A percentile compares a stretch with the other conserved stretches of the same genome.
Evolutionary conservation across 2,329 filamentous ascomycete genomes (phyloP).

Genomic region (Aspergillus fumigatus): DNA sequence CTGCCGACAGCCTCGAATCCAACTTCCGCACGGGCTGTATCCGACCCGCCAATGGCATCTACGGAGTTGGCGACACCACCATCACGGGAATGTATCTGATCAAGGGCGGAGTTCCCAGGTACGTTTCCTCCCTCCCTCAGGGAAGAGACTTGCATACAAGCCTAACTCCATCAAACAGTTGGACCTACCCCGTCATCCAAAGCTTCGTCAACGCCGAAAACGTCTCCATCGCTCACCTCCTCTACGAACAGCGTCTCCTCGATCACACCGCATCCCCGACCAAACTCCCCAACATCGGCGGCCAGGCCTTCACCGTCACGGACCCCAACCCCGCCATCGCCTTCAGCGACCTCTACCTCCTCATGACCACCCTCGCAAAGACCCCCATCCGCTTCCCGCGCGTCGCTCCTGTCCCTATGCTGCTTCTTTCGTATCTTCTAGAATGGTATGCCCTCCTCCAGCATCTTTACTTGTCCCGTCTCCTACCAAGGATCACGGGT

Average conservation of each 20-base stretch:
- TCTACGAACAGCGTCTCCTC: slow-evolving; percentile 50
- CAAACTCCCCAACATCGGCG: slow-evolving; percentile 32
- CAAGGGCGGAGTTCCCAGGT: slow-evolving; percentile 34
- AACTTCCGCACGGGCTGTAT: slow-evolving; percentile 52
- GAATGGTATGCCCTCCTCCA: slow-evolving; percentile 29
- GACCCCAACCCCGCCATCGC: slow-evolving; percentile 45
- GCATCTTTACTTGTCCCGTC: slow-evolving; percentile 20
- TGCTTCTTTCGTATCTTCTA: slow-evolving; percentile 28
- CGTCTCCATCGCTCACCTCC: slow-evolving; percentile 51
- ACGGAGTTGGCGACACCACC: slow-evolving; percentile 42
- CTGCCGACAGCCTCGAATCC: slow-evolving; percentile 33
- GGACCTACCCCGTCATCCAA: slow-evolving; percentile 45
- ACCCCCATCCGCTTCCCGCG: slow-evolving; percentile 26
- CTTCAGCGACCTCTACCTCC: slow-evolving; percentile 29
- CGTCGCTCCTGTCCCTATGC: slow-evolving; percentile 22
- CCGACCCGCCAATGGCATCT: slow-evolving; percentile 52
- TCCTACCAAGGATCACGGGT: slow-evolving; percentile 21
- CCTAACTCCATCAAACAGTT: slow-evolving; percentile 24
- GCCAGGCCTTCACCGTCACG: slow-evolving; percentile 49
- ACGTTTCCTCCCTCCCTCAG: slow-evolving; percentile 1
- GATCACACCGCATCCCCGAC: slow-evolving; percentile 21
- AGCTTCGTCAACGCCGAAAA: slow-evolving; percentile 50
- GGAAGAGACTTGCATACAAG: background rate
- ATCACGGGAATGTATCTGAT: slow-evolving; percentile 40
- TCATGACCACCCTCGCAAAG: slow-evolving; percentile 25